These are phyloP conservation scores for Cadophora luteo-olivacea DNA, from an alignment of 2,329 filamentous ascomycete species.

Conservation along the genomic window DNA sequence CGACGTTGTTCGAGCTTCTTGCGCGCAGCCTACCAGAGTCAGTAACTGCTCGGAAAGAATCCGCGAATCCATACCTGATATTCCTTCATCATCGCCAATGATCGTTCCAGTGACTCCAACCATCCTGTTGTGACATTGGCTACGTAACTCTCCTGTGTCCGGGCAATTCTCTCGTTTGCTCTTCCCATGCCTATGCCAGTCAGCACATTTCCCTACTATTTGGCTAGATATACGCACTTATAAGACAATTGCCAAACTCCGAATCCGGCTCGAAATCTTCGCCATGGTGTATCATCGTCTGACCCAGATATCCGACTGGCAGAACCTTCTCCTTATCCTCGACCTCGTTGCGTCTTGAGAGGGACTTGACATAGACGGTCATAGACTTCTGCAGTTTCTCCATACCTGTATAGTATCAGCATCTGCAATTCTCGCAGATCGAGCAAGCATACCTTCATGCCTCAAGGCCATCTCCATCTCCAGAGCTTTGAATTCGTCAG, in stretches of 20 bases:
- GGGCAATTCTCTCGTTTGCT: slow-evolving; percentile 85
- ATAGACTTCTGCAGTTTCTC: slow-evolving; percentile 88
- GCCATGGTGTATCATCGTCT: slow-evolving; percentile 85
- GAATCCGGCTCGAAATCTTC: slow-evolving; percentile 93
- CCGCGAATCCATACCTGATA: slow-evolving; percentile 73
- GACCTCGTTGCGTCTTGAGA: slow-evolving; percentile 81
- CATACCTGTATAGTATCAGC: slow-evolving; percentile 69
- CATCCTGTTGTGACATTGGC: slow-evolving; percentile 80
- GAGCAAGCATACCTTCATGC: slow-evolving; percentile 73
- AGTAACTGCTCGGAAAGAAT: slow-evolving; percentile 25
- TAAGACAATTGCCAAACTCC: slow-evolving; percentile 87
- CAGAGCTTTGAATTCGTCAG: slow-evolving; percentile 89
- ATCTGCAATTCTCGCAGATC: not conserved
- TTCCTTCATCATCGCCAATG: slow-evolving; percentile 94
- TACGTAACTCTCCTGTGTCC: slow-evolving; percentile 84
- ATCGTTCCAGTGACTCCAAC: slow-evolving; percentile 91
- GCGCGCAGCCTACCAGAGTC: slow-evolving; percentile 66
- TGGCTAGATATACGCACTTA: slow-evolving; percentile 54
- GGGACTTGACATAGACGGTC: slow-evolving; percentile 84
- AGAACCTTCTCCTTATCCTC: slow-evolving; percentile 89
- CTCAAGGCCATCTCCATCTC: slow-evolving; percentile 90
- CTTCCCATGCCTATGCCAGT: slow-evolving; percentile 71
- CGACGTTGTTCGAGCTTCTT: slow-evolving; percentile 94
- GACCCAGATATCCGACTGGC: slow-evolving; percentile 79
- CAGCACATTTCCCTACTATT: slow-evolving; percentile 25